These are phyloP conservation scores for Eucalyptus microcorys DNA, from an alignment of 345 rosid species.

Conservation along the genomic window DNA sequence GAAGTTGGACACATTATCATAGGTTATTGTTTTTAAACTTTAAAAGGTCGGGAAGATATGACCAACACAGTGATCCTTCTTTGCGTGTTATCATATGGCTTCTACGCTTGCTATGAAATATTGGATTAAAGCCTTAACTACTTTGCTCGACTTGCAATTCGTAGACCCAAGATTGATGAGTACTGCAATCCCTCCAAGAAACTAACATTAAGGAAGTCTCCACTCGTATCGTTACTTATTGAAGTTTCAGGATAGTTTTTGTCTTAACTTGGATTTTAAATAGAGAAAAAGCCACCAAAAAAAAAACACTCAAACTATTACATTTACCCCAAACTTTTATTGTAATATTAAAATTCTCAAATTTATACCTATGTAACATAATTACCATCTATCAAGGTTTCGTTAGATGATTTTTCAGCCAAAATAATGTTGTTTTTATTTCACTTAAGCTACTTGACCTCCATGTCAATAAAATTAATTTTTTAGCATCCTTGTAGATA, in stretches of 20 bases:
- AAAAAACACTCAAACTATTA: too few relatives aligned
- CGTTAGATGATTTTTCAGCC: not conserved
- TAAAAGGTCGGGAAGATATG: not conserved
- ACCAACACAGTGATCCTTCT: not conserved
- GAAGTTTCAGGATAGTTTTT: not conserved
- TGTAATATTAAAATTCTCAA: not conserved
- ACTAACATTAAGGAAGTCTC: not conserved
- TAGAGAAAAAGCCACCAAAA: too few relatives aligned
- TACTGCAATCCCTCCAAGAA: not conserved
- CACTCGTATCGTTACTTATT: not conserved
- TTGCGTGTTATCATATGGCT: not conserved
- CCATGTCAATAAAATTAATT: not conserved
- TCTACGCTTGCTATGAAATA: not conserved
- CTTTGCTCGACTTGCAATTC: rapidly evolving
- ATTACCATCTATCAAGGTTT: not conserved
- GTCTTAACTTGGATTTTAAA: not conserved
- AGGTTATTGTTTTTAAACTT: not conserved
- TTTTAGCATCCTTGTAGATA: not conserved
- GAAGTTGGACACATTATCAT: not conserved
- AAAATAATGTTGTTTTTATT: too few relatives aligned
- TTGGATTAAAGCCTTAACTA: not conserved
- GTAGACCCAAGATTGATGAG: not conserved
- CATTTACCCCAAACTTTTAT: too few relatives aligned
- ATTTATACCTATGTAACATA: not conserved
- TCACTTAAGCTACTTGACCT: not conserved